These are phyloP conservation scores for Picea glauca DNA, from an alignment of 75 land plant genomes.

Conservation along the genomic window DNA sequence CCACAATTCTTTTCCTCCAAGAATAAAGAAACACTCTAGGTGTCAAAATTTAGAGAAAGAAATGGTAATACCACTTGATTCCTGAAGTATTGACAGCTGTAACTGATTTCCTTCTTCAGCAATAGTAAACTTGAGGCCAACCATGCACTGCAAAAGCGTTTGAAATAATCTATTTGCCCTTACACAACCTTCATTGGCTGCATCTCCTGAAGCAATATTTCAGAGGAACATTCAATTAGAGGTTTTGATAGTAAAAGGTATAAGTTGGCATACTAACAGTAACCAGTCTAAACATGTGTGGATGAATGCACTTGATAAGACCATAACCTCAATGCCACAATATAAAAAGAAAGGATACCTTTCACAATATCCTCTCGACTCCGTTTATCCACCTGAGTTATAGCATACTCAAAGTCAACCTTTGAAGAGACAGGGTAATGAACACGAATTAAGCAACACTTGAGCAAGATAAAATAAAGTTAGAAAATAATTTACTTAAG, in stretches of 20 bases:
- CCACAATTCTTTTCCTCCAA: too few relatives aligned
- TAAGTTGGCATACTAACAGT: neutral
- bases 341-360: neutral
- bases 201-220: neutral
- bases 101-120: slow-evolving; percentile 3
- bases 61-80: slow-evolving; percentile 7
- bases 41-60: too few relatives aligned
- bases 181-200: neutral
- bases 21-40: too few relatives aligned
- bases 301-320: neutral
- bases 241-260: neutral
- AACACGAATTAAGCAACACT: neutral
- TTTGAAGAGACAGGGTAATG: neutral
- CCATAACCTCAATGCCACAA: neutral
- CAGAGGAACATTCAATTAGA: neutral
- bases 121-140: slow-evolving; percentile 6
- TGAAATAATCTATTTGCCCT: slow-evolving; percentile 3
- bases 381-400: neutral
- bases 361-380: neutral
- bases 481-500: neutral
- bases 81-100: neutral
- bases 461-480: neutral
- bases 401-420: neutral
- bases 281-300: neutral
- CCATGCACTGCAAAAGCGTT: slow-evolving; percentile 1